These are phyloP conservation scores for Cicer arietinum DNA, from an alignment of 306 rosid species.

Conservation along the genomic window DNA sequence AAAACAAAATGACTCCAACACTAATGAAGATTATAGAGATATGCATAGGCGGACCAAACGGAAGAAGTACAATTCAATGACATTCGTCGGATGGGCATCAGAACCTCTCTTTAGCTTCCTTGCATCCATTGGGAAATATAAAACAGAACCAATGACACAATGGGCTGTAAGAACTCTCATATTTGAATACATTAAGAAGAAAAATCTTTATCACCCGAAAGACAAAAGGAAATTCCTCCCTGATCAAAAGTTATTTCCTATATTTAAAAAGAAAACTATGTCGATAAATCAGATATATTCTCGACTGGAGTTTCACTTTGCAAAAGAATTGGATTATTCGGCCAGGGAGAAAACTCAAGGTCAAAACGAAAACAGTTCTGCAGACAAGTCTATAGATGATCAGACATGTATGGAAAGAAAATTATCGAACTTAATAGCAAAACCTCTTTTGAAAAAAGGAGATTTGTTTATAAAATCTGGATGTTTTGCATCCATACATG, in stretches of 20 bases:
- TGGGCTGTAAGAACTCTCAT: constrained; percentile 50
- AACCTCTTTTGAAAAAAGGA: constrained; percentile 44
- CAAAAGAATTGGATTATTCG: constrained; percentile 33
- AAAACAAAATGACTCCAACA: constrained; percentile 17
- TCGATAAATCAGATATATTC: constrained; percentile 37
- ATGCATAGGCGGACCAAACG: constrained; percentile 30
- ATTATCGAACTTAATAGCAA: constrained; percentile 25
- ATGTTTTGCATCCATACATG: constrained; percentile 53
- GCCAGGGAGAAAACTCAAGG: constrained; percentile 28
- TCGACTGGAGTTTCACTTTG: constrained; percentile 57
- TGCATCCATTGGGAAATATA: constrained; percentile 57
- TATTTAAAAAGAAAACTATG: constrained; percentile 57
- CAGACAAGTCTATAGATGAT: constrained; percentile 36
- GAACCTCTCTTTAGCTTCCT: constrained; percentile 70
- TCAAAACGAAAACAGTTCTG: constrained; percentile 15
- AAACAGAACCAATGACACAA: constrained; percentile 50
- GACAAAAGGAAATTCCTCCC: constrained; percentile 53
- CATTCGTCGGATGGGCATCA: constrained; percentile 67
- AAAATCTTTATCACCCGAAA: constrained; percentile 53
- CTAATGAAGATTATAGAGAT: constrained; percentile 25
- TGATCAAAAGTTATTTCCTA: constrained; percentile 57
- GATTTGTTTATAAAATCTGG: constrained; percentile 18
- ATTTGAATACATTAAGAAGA: constrained; percentile 59
- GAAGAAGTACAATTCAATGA: constrained; percentile 41
- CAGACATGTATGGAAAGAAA: constrained; percentile 37